Evolutionary conservation across 371 early-diverging fungal species (phyloP).

Genomic region (Mucor saturninus): DNA sequence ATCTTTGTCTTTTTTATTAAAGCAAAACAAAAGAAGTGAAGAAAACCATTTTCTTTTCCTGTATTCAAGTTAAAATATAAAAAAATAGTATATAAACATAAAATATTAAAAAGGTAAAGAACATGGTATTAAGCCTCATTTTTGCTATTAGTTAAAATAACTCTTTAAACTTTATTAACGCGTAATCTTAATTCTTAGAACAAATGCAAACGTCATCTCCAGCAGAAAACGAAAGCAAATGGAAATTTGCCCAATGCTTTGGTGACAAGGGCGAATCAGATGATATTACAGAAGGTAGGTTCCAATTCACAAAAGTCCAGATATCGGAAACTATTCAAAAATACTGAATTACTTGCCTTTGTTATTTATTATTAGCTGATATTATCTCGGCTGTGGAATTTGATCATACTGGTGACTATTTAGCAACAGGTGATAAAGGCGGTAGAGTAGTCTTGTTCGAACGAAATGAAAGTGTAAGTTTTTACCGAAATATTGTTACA

Average conservation of each 20-base stretch:
- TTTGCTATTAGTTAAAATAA: too few species aligned
- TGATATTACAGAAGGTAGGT: conserved; percentile 96
- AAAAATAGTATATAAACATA: too few species aligned
- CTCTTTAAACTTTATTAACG: background rate
- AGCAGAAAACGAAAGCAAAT: conserved; percentile 63
- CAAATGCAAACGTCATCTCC: conserved; percentile 17
- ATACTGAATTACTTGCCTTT: background rate
- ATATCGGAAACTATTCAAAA: conserved; percentile 6
- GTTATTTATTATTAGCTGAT: conserved; percentile 66
- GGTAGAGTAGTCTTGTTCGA: conserved; percentile 93
- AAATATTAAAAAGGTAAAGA: too few species aligned
- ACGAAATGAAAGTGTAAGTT: conserved; percentile 60
- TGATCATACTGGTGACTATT: conserved; percentile 88
- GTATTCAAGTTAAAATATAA: too few species aligned
- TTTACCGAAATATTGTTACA: background rate
- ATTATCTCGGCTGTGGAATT: conserved; percentile 97
- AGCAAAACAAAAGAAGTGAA: too few species aligned
- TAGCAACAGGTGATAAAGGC: conserved; percentile 93
- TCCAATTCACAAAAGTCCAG: background rate
- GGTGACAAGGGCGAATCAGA: conserved; percentile 98
- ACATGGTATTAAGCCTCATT: too few species aligned
- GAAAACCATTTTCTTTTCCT: too few species aligned
- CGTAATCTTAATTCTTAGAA: conserved; percentile 5
- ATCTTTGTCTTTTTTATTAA: too few species aligned
- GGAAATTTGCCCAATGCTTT: conserved; percentile 99